Conservation (phyloP, 176 grass and related monocot genomes). For the Dendrocalamus sinicus region DNA sequence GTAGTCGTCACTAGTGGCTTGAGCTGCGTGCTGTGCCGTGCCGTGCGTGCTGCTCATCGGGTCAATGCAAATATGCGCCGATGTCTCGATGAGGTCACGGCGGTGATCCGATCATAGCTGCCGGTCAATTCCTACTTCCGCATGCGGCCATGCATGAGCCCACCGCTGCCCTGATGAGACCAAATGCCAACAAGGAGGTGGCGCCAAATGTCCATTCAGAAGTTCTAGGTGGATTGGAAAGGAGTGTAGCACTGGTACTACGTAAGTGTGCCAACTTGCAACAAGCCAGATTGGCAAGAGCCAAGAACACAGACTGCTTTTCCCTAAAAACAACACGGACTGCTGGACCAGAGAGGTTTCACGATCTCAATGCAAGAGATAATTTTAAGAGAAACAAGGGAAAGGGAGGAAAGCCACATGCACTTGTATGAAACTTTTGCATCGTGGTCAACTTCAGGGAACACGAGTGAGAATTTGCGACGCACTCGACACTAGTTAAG, state of each 20-base stretch:
- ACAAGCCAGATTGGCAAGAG: neutral
- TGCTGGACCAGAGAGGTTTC: neutral
- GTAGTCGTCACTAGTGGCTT: neutral
- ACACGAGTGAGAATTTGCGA: neutral
- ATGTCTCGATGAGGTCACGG: conserved; percentile 37
- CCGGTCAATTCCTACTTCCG: conserved; percentile 39
- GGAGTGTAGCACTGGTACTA: neutral
- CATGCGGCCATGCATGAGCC: neutral
- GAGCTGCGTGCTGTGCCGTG: conserved; percentile 19
- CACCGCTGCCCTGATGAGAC: neutral
- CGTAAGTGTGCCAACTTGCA: conserved; percentile 1
- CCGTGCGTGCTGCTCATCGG: conserved; percentile 38
- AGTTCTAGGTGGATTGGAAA: neutral
- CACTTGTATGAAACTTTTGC: neutral
- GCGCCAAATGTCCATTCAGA: conserved; percentile 27
- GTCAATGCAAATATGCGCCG: conserved; percentile 37
- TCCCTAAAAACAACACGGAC: neutral
- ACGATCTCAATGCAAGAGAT: neutral
- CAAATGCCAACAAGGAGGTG: conserved; percentile 5
- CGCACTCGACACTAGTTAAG: neutral
- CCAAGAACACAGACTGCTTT: neutral
- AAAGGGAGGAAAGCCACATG: neutral
- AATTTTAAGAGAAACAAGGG: neutral
- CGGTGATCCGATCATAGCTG: neutral
- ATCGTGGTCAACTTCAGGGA: neutral